Percentiles rank a stretch among this genome's conserved stretches.
These are phyloP conservation scores for Drosera capensis DNA, from an alignment of 148 eudicot genomes.

Conservation along the genomic window DNA sequence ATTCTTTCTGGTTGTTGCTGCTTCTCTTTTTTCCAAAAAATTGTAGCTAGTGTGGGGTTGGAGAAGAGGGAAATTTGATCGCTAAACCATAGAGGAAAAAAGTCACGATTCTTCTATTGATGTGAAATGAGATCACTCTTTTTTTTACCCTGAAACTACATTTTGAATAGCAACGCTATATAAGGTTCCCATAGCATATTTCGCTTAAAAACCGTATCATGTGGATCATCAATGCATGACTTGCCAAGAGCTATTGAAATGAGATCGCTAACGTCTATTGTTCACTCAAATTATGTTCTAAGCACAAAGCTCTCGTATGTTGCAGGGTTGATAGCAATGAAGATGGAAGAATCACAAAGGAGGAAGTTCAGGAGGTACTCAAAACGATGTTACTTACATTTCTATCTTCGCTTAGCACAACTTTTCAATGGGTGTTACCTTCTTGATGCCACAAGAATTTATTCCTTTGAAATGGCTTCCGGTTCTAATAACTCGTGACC, in stretches of 20 bases:
- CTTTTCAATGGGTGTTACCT: neutral
- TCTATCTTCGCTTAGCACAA: neutral
- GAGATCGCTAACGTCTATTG: neutral
- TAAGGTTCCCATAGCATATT: no score
- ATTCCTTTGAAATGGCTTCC: neutral
- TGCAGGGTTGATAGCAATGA: constrained; percentile 82
- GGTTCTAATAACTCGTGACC: neutral
- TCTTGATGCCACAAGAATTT: neutral
- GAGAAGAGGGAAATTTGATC: no score
- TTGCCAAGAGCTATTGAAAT: neutral
- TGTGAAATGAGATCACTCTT: no score
- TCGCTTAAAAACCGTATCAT: no score
- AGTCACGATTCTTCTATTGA: no score
- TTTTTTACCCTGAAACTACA: no score
- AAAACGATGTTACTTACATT: neutral
- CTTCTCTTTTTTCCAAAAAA: no score
- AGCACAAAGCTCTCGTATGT: neutral
- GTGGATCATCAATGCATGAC: no score
- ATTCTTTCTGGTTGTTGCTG: no score
- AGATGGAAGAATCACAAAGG: constrained; percentile 84
- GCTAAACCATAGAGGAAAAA: no score
- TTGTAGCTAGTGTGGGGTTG: no score
- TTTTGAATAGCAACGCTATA: no score
- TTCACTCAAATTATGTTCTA: neutral
- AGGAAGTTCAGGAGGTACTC: constrained; percentile 84